Percentiles rank a stretch among this genome's conserved stretches.
Conservation (phyloP, 352 stramenopile genomes). For the Thraustochytrium sp. region DNA sequence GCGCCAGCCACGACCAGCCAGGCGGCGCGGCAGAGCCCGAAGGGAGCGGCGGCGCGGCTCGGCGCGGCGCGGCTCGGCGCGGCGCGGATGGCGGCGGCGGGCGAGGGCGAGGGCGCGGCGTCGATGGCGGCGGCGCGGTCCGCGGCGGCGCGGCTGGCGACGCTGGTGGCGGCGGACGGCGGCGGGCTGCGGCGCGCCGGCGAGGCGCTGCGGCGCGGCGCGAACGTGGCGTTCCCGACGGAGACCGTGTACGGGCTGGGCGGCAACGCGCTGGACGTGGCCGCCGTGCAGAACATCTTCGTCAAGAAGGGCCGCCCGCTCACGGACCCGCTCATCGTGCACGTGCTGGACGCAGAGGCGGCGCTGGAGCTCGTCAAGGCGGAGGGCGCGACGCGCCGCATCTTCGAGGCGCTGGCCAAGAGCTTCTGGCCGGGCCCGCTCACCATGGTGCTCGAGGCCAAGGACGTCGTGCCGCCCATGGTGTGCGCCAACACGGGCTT, state of each 20-base stretch:
- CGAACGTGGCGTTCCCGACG: constrained; percentile 35
- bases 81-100: too few relatives aligned
- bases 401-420: constrained; percentile 73
- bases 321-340: constrained; percentile 96
- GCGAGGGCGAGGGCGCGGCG: neutral
- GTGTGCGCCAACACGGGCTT: constrained; percentile 90
- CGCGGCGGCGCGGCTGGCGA: neutral
- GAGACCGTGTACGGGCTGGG: constrained; percentile 99
- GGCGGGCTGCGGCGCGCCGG: neutral
- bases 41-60: too few relatives aligned
- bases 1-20: too few relatives aligned
- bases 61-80: too few relatives aligned
- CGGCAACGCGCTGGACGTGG: constrained; percentile 87
- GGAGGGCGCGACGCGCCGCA: constrained; percentile 48
- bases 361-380: constrained; percentile 81
- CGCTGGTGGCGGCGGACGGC: constrained; percentile 11
- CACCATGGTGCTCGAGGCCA: constrained; percentile 89
- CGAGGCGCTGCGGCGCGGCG: constrained; percentile 12
- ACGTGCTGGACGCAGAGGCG: constrained; percentile 77
- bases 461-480: constrained; percentile 63
- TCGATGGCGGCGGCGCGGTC: neutral
- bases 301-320: constrained; percentile 70
- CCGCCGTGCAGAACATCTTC: constrained; percentile 92
- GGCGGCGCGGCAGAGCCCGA: too few relatives aligned
- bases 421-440: constrained; percentile 95